Evolutionary conservation across 129 eudicot species (phyloP), one percentile per base, ranked within the genome.

Genomic region (Tagetes patula): DNA sequence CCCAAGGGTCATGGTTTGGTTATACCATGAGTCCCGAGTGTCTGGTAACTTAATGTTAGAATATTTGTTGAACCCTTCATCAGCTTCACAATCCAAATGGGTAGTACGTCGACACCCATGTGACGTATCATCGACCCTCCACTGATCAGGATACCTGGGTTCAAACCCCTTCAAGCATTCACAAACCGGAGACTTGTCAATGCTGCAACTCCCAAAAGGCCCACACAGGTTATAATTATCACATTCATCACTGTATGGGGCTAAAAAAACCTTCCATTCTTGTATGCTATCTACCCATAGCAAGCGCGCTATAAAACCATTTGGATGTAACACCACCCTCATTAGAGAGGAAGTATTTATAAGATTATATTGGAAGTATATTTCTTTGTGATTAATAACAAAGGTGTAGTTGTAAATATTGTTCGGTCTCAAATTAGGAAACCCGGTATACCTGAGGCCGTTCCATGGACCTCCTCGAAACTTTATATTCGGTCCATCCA

Each of bases 211-310:
- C 11, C 83, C 85, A 63, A 67, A 66, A 13, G 77, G 32, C 32
- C 86, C 83, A 65, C 96, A 89, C 3, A 55, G 27, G 0, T 68
- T 77, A 52, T 86, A 86, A 3, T 50, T 7, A 67, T 89, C 85
- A 66, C 85, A 81, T 0, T 11, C 38, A 12, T 81, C 85, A 3
- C 0, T 64, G 40, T 47, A n/a, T 3, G 45, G 40, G 1, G 70
- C 38, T 5, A 8, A 0, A 37, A 55, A 71, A 72, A 65, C 14
- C 11, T 8, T 53, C 85, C 82, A 81, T 8, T 7, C 58, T 39
- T 72, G 53, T 5, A 20, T 11, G 10, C 65, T 45, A 3, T 76
- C 58, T 4, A 30, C 38, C 85, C 85, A 81, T 36, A 73, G 31
- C 32, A 58, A 61, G 7, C 55, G 46, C 39, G 72, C 67, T 10